Base-by-base conservation (phyloP, 331 rosid genomes). In the Pyrus hybrid region DNA sequence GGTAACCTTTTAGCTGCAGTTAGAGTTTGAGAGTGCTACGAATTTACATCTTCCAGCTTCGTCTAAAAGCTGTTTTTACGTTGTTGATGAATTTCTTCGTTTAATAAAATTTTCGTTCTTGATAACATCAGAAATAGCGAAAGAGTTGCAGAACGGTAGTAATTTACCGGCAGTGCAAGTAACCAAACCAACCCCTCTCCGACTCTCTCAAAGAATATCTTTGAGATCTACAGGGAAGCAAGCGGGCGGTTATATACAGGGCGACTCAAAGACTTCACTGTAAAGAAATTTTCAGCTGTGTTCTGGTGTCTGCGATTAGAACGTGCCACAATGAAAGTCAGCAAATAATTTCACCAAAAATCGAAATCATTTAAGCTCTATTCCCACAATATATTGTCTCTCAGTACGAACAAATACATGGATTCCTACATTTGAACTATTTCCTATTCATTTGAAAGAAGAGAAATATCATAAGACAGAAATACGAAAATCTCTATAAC, bases 21-120 rank as follows among this genome's bases (percentile, higher is more conserved):
- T 28, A 13, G 28, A 16, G 17, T 49, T 37, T 29, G 57, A 76
- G 29, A 12, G 62, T 43, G 47, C 12, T 12, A n/a, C n/a, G 70
- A n/a, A 16, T 32, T 8, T 65, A 65, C 18, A 33, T 43, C 51
- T 70, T 37, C 68, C 56, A 51, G 79, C 67, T 68, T 56, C 75
- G 68, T 79, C 76, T 87, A 30, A 78, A 73, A 43, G 82, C 75
- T 87, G 83, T 63, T 75, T 79, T 83, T 71, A 77, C 85, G 20
- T 64, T 29, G 35, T n/a, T 17, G 53, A n/a, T 26, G 41, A 47
- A 60, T 8, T 56, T 56, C 7, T 17, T 64, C 9, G 57, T 17
- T 11, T 18, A 47, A 62, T 62, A 25, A 63, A 65, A 72, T 13
- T 54, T 28, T 49, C 20, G 6, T 70, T 49, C 18, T 51, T n/a